Percentiles rank a stretch among this genome's conserved stretches.
phyloP scores from a whole-genome alignment of 2,329 filamentous ascomycete species.

The Emergomyces pasteurianus region DNA sequence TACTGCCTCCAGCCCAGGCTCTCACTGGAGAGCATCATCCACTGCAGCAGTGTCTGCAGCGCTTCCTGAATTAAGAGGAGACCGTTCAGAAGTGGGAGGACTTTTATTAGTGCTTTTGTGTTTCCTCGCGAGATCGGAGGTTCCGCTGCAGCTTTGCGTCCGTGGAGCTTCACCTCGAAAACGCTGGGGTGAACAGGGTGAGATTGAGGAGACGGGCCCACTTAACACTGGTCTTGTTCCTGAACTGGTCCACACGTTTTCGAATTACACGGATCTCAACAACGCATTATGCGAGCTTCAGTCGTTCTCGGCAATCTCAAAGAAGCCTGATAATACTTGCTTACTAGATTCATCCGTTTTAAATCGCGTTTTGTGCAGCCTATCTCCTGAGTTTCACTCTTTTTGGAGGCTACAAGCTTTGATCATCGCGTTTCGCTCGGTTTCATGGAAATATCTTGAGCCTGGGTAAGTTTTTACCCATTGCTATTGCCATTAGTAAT shows the following conservation, averaged over 20 bases:
- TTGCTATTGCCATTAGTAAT: background rate
- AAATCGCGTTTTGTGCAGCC: background rate
- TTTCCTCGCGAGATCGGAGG: constrained; percentile 1
- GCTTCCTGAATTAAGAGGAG: background rate
- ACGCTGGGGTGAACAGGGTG: background rate
- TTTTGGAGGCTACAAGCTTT: constrained; percentile 3
- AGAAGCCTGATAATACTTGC: background rate
- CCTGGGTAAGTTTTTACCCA: background rate
- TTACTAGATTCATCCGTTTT: background rate
- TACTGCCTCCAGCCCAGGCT: background rate
- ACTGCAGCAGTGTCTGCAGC: background rate
- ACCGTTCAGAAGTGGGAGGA: background rate
- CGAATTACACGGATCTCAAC: background rate
- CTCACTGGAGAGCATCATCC: background rate
- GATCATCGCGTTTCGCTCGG: background rate
- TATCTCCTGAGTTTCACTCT: background rate
- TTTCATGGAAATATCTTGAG: constrained; percentile 2
- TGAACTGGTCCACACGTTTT: background rate
- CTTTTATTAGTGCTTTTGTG: constrained; percentile 1
- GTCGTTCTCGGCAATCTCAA: background rate
- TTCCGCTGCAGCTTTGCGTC: constrained; percentile 1
- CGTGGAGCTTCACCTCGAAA: background rate
- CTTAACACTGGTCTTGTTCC: background rate
- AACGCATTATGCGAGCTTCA: background rate
- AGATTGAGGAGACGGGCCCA: background rate